Evolutionary conservation across 495 filamentous ascomycete species (phyloP), one percentile per base, ranked within the genome.

Genomic region (Penicillium arizonense): DNA sequence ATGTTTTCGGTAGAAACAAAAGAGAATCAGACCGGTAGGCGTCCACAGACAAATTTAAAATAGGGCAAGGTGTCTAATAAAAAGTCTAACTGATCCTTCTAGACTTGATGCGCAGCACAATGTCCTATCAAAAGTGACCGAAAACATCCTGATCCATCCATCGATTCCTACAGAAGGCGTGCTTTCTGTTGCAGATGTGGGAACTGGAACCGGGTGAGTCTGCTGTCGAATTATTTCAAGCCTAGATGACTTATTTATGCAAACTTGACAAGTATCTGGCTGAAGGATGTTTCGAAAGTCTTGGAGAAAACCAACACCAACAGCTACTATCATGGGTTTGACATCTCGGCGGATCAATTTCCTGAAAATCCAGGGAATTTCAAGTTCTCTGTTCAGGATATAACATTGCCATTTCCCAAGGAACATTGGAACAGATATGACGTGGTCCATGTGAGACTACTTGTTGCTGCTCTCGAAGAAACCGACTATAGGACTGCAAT

Each of bases 161-260:
- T 56, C 44, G 1, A 60, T 64, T 38, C 37, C 58, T 4, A 40
- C 28, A 21, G 50, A 45, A 10, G 21, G 37, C 8, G 2, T 60
- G 2, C 23, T 50, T n/a, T 40, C 58, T 12, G 35, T 67, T 47
- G 64, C 61, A 20, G 64, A 67, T 40, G 43, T 67, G 21, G 64
- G 35, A 2, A 64, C 61, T 18, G 64, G 64, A 5, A 64, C 64
- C 10, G 64, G 64, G 57, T 59, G 30, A 42, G 47, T 43, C 18
- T 20, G 5, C 21, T 11, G 11, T 30, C 8, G 8, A 30, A 2
- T 9, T 30, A 2, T 4, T 30, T 4, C 7, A 30, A 30, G 2
- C 4, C 9, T 8, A 5, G 8, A 30, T 4, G 28, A 30, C 28
- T 30, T 1, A 30, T 30, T 9, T 2, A 24, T 24, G 23, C 23